Percentiles rank a stretch among this genome's conserved stretches.
Evolutionary conservation across 2,329 filamentous ascomycete genomes (phyloP).

Genomic region (Penicillium sp.): DNA sequence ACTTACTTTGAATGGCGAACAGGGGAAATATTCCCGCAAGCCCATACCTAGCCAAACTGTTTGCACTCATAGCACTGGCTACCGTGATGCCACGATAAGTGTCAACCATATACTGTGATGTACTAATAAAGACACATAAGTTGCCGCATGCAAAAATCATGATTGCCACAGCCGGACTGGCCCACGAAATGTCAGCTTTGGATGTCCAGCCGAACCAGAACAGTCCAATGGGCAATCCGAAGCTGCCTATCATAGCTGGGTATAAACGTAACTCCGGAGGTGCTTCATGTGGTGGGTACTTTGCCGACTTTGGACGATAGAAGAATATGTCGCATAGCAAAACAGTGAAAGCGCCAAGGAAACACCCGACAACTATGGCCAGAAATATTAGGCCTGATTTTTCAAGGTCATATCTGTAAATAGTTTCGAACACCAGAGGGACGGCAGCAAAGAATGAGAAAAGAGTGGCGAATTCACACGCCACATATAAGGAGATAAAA

Average conservation of each 20-base stretch:
- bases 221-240: slow-evolving; percentile 16
- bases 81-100: slow-evolving; percentile 18
- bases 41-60: slow-evolving; percentile 19
- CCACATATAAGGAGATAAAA: slow-evolving; percentile 25
- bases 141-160: slow-evolving; percentile 21
- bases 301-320: slow-evolving; percentile 9
- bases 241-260: slow-evolving; percentile 18
- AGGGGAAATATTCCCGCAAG: slow-evolving; percentile 18
- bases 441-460: slow-evolving; percentile 15
- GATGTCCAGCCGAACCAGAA: slow-evolving; percentile 24
- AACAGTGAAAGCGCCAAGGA: slow-evolving; percentile 14
- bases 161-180: slow-evolving; percentile 13
- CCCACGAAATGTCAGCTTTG: slow-evolving; percentile 11
- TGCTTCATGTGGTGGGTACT: background rate
- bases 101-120: slow-evolving; percentile 17
- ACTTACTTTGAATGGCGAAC: slow-evolving; percentile 22
- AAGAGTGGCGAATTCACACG: slow-evolving; percentile 25
- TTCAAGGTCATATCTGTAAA: slow-evolving; percentile 13
- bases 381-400: slow-evolving; percentile 12
- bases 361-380: slow-evolving; percentile 14
- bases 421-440: slow-evolving; percentile 7
- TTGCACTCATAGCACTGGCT: slow-evolving; percentile 22
- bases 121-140: slow-evolving; percentile 20
- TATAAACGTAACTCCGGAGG: slow-evolving; percentile 19
- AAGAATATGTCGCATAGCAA: slow-evolving; percentile 16